Evolutionary conservation across 768 basidiomycete genomes (phyloP), one percentile per base, ranked within the genome.

Genomic region (Zangia roseola): DNA sequence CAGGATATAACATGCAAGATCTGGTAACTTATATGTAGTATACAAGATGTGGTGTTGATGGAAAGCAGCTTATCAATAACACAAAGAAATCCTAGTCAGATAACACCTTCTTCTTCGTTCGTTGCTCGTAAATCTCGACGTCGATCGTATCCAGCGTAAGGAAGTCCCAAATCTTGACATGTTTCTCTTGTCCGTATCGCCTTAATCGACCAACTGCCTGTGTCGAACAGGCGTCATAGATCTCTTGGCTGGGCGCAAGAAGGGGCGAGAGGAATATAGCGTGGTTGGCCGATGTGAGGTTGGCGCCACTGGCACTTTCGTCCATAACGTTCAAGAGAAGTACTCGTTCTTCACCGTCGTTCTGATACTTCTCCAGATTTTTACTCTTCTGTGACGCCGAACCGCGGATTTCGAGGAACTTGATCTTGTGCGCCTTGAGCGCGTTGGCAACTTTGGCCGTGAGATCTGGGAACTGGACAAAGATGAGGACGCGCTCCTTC

Each of bases 391-490:
- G 73, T 42, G 80, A 77, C 5, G 89, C 86, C 5, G 81, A 79
- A 35, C 93, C 92, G 49, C 81, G 83, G 69, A 95, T 90, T 62
- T 91, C 86, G 43, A 91, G 77, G 71, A 81, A 91, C 36, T 77
- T 75, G 59, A 97, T 82, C 37, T 81, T 79, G 62, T 91, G 77
- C 45, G 80, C 79, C 2, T 66, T 72, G 54, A 97, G 79, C 0
- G 92, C 91, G 53, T 92, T 88, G 8, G 83, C 83, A 25, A 97
- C 89, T 67, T 95, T 97, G 63, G 83, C 83, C 80, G 89, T 91
- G 50, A 97, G 77, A 69, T 97, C 94, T 6, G 82, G 85, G 77
- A 94, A 97, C 62, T 97, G 94, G n/a, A 95, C 89, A 70, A 97
- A 97, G 53, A 97, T 80, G 37, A 97, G 80, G 16, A 94, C 81